Evolutionary conservation across 2,329 filamentous ascomycete species (phyloP).

Genomic region (Stachybotrys chartarum): DNA sequence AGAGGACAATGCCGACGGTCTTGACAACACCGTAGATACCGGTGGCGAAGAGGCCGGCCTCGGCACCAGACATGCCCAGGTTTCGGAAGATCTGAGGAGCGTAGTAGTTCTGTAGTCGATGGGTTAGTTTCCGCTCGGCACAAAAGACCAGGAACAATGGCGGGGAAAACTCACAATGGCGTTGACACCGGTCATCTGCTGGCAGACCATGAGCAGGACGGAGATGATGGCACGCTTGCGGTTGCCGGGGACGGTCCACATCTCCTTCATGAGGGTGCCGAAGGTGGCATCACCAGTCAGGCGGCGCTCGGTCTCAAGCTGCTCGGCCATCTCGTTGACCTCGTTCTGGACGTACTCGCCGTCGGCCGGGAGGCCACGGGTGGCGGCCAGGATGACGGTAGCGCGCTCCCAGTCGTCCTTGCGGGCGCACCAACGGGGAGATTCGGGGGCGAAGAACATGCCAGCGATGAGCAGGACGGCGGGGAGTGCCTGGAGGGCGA

Average conservation of each 20-base stretch:
- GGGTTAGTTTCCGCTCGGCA: conserved; percentile 37
- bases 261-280: conserved; percentile 56
- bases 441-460: conserved; percentile 53
- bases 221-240: conserved; percentile 58
- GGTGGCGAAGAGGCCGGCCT: conserved; percentile 61
- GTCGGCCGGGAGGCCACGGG: conserved; percentile 42
- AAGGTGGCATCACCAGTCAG: conserved; percentile 45
- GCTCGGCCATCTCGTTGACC: conserved; percentile 51
- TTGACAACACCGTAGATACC: conserved; percentile 70
- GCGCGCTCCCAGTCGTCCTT: conserved; percentile 62
- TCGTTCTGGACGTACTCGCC: conserved; percentile 52
- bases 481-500: conserved; percentile 58
- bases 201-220: conserved; percentile 56
- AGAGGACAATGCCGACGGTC: conserved; percentile 53
- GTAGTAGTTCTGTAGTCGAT: conserved; percentile 47
- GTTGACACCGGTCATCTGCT: conserved; percentile 63
- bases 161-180: conserved; percentile 13
- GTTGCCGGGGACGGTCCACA: conserved; percentile 54
- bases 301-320: conserved; percentile 55
- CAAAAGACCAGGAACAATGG: neutral
- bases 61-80: conserved; percentile 50
- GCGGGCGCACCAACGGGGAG: conserved; percentile 61
- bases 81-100: conserved; percentile 62
- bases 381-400: conserved; percentile 42
- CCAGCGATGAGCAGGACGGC: conserved; percentile 51